These are phyloP conservation scores for Pythium phragmiticola DNA, from an alignment of 352 stramenopile species.

Conservation along the genomic window DNA sequence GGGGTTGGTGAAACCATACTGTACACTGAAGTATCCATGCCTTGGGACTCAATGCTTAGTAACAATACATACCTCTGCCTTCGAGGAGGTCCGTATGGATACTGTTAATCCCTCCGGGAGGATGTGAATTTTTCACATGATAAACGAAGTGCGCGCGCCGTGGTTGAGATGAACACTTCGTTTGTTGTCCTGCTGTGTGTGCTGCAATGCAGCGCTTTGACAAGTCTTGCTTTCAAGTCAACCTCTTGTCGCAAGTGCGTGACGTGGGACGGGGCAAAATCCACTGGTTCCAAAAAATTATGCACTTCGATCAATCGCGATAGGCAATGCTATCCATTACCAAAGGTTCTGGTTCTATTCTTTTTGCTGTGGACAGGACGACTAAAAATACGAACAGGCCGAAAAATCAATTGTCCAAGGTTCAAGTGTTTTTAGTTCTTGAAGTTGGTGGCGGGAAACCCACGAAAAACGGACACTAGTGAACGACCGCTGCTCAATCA, in stretches of 20 bases:
- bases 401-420: slow-evolving; percentile 10
- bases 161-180: no score
- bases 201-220: no score
- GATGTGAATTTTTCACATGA: no score
- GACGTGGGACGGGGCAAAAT: neutral
- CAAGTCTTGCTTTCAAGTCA: no score
- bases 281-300: neutral
- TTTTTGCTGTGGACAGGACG: neutral
- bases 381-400: slow-evolving; percentile 15
- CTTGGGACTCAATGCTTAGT: no score
- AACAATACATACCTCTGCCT: no score
- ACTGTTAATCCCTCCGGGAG: no score
- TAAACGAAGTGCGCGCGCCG: no score
- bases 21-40: no score
- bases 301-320: neutral
- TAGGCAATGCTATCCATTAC: neutral
- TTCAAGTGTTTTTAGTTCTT: slow-evolving; percentile 1
- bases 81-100: no score
- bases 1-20: no score
- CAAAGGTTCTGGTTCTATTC: neutral
- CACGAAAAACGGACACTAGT: neutral
- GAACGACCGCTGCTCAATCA: neutral
- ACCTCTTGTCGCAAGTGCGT: neutral
- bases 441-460: slow-evolving; percentile 3
- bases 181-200: no score